phyloP scores from a whole-genome alignment of 2,329 filamentous ascomycete species.

The Rasamsonia emersonii region DNA sequence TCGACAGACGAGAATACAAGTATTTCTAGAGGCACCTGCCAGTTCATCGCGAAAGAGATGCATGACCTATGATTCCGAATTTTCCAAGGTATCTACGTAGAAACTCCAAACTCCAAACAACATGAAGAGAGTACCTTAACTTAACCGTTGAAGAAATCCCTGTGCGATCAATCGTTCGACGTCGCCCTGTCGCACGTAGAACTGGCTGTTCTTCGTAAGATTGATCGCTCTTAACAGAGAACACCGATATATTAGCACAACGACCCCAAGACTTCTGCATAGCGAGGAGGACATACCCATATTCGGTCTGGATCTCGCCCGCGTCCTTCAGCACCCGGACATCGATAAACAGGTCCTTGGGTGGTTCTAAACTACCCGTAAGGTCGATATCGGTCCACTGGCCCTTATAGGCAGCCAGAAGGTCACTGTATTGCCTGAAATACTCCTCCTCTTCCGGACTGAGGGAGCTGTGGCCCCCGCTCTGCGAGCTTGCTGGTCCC shows the following conservation, averaged over 20 bases:
- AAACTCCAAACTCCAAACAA: constrained; percentile 5
- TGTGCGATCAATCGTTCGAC: constrained; percentile 91
- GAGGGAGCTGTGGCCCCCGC: constrained; percentile 60
- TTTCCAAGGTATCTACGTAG: too few relatives aligned
- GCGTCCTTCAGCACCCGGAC: constrained; percentile 93
- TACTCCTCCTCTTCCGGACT: constrained; percentile 97
- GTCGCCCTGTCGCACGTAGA: constrained; percentile 91
- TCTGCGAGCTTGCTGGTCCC: too few relatives aligned
- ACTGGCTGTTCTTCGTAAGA: constrained; percentile 95
- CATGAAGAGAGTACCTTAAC: constrained; percentile 42
- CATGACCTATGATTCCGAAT: too few relatives aligned
- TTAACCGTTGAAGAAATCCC: constrained; percentile 85
- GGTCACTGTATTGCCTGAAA: constrained; percentile 79
- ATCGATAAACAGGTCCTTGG: constrained; percentile 93
- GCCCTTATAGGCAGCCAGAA: constrained; percentile 93
- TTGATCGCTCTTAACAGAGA: constrained; percentile 58
- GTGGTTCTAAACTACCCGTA: constrained; percentile 86
- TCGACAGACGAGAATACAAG: too few relatives aligned
- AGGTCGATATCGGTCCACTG: constrained; percentile 98
- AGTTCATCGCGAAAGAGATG: too few relatives aligned
- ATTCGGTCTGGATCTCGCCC: constrained; percentile 97
- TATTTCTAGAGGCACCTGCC: too few relatives aligned
- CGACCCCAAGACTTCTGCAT: background rate
- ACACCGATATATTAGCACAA: background rate
- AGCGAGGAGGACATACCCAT: constrained; percentile 58